phyloP scores from a whole-genome alignment of 2,329 filamentous ascomycete genomes.

The Aspergillus sp. region DNA sequence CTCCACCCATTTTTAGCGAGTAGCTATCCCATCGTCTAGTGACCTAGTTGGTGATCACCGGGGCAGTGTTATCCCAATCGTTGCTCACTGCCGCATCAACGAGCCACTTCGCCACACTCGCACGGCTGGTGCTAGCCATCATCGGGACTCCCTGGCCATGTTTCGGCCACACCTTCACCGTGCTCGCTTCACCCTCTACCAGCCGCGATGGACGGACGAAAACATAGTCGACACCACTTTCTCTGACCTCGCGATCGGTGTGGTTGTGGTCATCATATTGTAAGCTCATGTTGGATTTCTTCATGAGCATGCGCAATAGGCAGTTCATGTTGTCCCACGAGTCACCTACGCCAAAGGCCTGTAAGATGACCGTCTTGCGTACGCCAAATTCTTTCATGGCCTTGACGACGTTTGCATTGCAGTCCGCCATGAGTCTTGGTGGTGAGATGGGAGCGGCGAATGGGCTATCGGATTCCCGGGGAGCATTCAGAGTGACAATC shows the following conservation, averaged over 20 bases:
- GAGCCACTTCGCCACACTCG: slow-evolving; percentile 44
- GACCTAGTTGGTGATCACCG: slow-evolving; percentile 43
- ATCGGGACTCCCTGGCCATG: slow-evolving; percentile 40
- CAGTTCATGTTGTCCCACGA: slow-evolving; percentile 41
- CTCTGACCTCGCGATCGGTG: slow-evolving; percentile 40
- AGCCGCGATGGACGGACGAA: slow-evolving; percentile 44
- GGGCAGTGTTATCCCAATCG: slow-evolving; percentile 41
- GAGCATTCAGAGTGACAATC: slow-evolving; percentile 47
- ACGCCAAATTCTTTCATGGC: slow-evolving; percentile 34
- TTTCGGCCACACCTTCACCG: slow-evolving; percentile 39
- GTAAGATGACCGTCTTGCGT: slow-evolving; percentile 46
- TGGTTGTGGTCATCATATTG: slow-evolving; percentile 46
- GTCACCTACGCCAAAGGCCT: slow-evolving; percentile 46
- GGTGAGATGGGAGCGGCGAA: slow-evolving; percentile 44
- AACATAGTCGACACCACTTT: slow-evolving; percentile 34
- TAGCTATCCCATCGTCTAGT: slow-evolving; percentile 3
- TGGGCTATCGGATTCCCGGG: slow-evolving; percentile 43
- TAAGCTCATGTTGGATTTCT: slow-evolving; percentile 42
- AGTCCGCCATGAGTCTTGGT: slow-evolving; percentile 44
- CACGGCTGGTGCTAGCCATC: slow-evolving; percentile 32
- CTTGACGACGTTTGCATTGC: slow-evolving; percentile 32
- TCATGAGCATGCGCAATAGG: slow-evolving; percentile 43
- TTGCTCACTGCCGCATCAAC: slow-evolving; percentile 39
- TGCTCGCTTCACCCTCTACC: slow-evolving; percentile 31
- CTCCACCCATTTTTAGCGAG: neutral